These are phyloP conservation scores for Pestalotiopsis sp. DNA, from an alignment of 2,329 filamentous ascomycete species.

Conservation along the genomic window DNA sequence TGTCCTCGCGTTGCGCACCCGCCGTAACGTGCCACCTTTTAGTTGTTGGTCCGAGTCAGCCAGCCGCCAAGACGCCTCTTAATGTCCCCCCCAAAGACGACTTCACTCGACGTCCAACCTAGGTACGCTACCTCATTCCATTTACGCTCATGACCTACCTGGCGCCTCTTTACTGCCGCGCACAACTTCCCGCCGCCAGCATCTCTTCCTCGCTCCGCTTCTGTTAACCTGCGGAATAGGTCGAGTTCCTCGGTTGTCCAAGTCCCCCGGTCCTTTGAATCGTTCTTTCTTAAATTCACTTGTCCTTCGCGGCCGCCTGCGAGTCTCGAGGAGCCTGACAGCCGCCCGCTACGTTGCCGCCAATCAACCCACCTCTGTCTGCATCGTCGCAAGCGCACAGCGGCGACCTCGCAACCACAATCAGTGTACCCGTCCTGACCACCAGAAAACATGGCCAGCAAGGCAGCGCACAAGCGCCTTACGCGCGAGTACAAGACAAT, in stretches of 20 bases:
- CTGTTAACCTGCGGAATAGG: not conserved
- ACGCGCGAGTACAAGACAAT: constrained; percentile 67
- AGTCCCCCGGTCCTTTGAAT: not conserved
- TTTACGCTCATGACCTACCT: not conserved
- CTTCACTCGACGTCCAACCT: not conserved
- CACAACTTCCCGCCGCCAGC: not conserved
- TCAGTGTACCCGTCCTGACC: not conserved
- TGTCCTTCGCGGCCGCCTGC: not conserved
- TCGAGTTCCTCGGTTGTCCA: not conserved
- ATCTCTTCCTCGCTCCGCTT: not conserved
- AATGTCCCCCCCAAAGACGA: not conserved
- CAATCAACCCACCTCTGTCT: not conserved
- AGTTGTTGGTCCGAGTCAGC: not conserved
- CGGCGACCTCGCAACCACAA: not conserved
- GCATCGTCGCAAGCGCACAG: not conserved
- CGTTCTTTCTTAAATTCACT: not conserved
- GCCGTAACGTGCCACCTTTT: too few species aligned
- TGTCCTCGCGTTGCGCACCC: not conserved
- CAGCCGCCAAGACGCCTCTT: not conserved
- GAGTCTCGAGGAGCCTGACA: not conserved
- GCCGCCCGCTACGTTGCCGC: not conserved
- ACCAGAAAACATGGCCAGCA: constrained; percentile 63
- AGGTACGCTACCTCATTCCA: not conserved
- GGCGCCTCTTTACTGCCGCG: not conserved
- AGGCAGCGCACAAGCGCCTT: constrained; percentile 73